Percentiles rank a stretch among this genome's conserved stretches.
These are phyloP conservation scores for Solanum chmielewskii DNA, from an alignment of 257 asterid genomes.

Conservation along the genomic window DNA sequence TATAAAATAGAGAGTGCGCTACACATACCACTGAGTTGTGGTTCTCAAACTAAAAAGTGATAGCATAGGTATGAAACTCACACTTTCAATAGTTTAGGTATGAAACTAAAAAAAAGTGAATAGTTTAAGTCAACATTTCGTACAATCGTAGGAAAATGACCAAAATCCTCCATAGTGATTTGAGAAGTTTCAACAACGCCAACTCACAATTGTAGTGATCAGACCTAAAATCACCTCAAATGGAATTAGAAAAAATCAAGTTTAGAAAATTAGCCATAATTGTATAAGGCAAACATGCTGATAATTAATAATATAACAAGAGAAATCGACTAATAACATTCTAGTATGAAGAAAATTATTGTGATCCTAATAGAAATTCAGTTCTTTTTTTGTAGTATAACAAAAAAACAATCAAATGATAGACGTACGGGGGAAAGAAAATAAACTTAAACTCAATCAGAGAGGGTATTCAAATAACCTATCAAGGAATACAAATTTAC, in stretches of 20 bases:
- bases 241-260: not conserved
- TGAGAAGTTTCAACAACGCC: slow-evolving; percentile 11
- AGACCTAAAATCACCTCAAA: slow-evolving; percentile 10
- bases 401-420: not conserved
- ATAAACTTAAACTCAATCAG: not conserved
- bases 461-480: not conserved
- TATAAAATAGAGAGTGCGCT: no score
- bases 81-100: no score
- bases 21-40: no score
- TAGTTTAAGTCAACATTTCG: no score
- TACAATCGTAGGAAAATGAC: no score
- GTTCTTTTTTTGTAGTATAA: not conserved
- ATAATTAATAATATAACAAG: not conserved
- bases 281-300: not conserved
- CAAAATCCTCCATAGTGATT: no score
- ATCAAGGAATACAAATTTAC: not conserved
- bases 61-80: no score
- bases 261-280: not conserved
- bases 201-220: not conserved
- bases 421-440: not conserved
- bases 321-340: not conserved
- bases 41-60: no score
- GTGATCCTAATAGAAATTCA: not conserved
- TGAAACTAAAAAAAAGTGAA: no score
- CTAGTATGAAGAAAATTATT: not conserved